Evolutionary conservation across 2,329 filamentous ascomycete genomes (phyloP).

Genomic region (Albophoma yamanashiensis): DNA sequence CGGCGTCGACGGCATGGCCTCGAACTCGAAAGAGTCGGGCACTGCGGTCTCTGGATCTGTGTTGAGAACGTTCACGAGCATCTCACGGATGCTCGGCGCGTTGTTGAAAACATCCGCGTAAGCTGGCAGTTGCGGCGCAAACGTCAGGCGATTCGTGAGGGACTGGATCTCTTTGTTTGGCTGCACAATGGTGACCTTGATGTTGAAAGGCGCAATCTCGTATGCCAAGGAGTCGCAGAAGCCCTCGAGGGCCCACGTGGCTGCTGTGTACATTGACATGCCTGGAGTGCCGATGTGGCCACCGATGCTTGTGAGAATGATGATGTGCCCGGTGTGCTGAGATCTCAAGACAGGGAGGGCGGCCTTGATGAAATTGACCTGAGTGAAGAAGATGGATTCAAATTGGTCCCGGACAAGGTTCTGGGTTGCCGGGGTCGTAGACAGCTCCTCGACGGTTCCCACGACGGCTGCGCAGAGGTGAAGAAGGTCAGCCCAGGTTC

Average conservation of each 20-base stretch:
- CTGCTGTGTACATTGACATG: conserved; percentile 81
- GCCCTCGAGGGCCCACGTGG: conserved; percentile 90
- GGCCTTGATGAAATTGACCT: conserved; percentile 92
- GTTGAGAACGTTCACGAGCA: conserved; percentile 71
- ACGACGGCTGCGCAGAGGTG: conserved; percentile 54
- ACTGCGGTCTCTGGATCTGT: conserved; percentile 56
- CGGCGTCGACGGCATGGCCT: conserved; percentile 18
- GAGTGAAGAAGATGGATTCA: conserved; percentile 88
- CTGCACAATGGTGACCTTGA: conserved; percentile 92
- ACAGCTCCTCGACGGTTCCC: conserved; percentile 83
- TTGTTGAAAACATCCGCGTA: conserved; percentile 30
- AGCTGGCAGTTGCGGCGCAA: conserved; percentile 64
- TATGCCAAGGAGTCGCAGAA: conserved; percentile 94
- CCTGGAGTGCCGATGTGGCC: conserved; percentile 90
- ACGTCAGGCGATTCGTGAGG: conserved; percentile 76
- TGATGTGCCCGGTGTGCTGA: conserved; percentile 79
- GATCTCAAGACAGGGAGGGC: conserved; percentile 68
- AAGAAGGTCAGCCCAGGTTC: conserved; percentile 4
- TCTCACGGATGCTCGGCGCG: conserved; percentile 73
- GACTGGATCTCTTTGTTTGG: conserved; percentile 87
- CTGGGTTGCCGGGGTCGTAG: conserved; percentile 58
- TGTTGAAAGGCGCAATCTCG: conserved; percentile 92
- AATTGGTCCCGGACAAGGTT: conserved; percentile 85
- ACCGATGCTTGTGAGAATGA: conserved; percentile 80
- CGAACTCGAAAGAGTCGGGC: conserved; percentile 16